phyloP scores from a whole-genome alignment of 208 protist genomes.

The Trypanosoma scelopori region DNA sequence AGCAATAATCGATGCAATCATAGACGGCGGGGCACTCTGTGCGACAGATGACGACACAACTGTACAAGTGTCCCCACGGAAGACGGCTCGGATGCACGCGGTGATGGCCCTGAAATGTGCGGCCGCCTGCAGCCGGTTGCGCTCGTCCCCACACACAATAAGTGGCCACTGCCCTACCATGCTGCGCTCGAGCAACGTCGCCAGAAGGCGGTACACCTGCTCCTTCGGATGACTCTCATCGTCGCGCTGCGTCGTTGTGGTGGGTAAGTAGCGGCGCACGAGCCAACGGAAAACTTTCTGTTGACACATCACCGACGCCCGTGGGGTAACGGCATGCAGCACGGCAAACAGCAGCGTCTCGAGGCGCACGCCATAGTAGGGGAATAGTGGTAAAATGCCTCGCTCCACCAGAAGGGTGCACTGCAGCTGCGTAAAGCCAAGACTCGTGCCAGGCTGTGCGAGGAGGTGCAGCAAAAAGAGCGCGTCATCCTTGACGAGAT shows the following conservation, averaged over 20 bases:
- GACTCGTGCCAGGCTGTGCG: constrained; percentile 56
- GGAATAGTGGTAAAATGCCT: constrained; percentile 36
- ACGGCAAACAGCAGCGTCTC: constrained; percentile 48
- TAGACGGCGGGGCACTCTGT: not conserved
- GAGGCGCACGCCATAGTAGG: constrained; percentile 40
- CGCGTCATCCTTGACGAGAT: constrained; percentile 46
- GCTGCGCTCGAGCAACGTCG: constrained; percentile 21
- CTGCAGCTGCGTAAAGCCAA: constrained; percentile 35
- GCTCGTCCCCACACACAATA: constrained; percentile 17
- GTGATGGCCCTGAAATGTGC: constrained; percentile 24
- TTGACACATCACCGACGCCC: constrained; percentile 28
- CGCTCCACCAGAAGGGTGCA: constrained; percentile 41
- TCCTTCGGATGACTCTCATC: constrained; percentile 30
- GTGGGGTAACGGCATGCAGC: constrained; percentile 34
- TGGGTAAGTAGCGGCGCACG: constrained; percentile 22
- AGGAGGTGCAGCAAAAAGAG: constrained; percentile 71
- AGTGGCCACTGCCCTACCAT: constrained; percentile 27
- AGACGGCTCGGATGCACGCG: constrained; percentile 13
- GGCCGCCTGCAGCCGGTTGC: constrained; percentile 12
- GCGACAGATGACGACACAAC: not conserved
- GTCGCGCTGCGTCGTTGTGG: constrained; percentile 26
- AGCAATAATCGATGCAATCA: constrained; percentile 2
- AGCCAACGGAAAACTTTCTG: constrained; percentile 33
- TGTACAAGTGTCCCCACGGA: not conserved
- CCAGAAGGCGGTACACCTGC: constrained; percentile 31